phyloP scores from a whole-genome alignment of 768 basidiomycete genomes.

The Rossbeevera mucosa region DNA sequence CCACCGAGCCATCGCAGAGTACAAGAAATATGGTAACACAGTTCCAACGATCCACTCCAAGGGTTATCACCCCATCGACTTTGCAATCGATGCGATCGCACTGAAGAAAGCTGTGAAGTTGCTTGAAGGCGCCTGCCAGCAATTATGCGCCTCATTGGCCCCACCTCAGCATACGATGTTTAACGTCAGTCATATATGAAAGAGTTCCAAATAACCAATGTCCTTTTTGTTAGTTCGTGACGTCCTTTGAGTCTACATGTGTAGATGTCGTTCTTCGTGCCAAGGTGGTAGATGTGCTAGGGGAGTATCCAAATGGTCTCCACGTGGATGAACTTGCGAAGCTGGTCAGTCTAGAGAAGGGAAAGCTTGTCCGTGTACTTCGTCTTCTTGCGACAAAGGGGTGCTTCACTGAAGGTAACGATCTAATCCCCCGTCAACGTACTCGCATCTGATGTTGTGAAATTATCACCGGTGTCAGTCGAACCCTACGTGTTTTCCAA shows the following conservation, averaged over 20 bases:
- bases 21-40: conserved; percentile 19
- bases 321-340: conserved; percentile 23
- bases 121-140: conserved; percentile 26
- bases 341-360: conserved; percentile 21
- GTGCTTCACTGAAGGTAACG: background rate
- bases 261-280: background rate
- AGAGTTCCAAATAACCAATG: background rate
- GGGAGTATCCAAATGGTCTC: conserved; percentile 24
- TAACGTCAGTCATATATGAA: conserved; percentile 13
- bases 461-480: conserved; percentile 12
- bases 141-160: conserved; percentile 24
- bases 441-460: background rate
- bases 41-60: conserved; percentile 24
- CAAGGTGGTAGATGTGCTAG: conserved; percentile 4
- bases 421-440: background rate
- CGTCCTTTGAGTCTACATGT: conserved; percentile 26
- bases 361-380: conserved; percentile 29
- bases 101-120: conserved; percentile 24
- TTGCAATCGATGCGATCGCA: conserved; percentile 14
- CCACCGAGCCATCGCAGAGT: conserved; percentile 21
- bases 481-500: conserved; percentile 28
- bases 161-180: conserved; percentile 26
- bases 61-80: conserved; percentile 22
- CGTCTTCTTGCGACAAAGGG: conserved; percentile 31
- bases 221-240: conserved; percentile 7